These are phyloP conservation scores for Polytolypa hystricis DNA, from an alignment of 2,329 filamentous ascomycete species.

Conservation along the genomic window DNA sequence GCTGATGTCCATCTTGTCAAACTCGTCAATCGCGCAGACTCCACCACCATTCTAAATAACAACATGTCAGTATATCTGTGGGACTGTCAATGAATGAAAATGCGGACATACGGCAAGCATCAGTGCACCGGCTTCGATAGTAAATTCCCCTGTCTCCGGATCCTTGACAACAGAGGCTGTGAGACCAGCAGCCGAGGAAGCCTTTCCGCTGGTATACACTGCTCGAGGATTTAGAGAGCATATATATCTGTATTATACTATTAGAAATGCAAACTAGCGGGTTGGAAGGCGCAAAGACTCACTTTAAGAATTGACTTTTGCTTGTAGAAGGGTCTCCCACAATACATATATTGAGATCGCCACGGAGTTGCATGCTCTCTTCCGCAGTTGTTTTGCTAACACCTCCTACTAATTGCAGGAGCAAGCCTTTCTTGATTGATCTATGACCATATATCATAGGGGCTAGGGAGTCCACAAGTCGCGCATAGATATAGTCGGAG, in stretches of 20 bases:
- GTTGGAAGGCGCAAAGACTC: constrained; percentile 17
- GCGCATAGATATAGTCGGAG: constrained; percentile 86
- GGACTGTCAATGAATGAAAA: neutral
- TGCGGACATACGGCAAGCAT: constrained; percentile 63
- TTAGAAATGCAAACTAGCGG: constrained; percentile 1
- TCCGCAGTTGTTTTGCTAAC: constrained; percentile 73
- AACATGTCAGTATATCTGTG: constrained; percentile 5
- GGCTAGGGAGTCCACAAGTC: constrained; percentile 84
- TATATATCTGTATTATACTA: constrained; percentile 53
- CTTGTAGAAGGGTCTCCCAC: constrained; percentile 95
- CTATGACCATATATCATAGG: constrained; percentile 97
- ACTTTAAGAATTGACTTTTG: constrained; percentile 94
- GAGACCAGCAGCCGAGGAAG: constrained; percentile 91
- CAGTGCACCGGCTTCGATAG: constrained; percentile 92
- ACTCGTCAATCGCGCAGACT: constrained; percentile 96
- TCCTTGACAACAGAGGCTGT: constrained; percentile 96
- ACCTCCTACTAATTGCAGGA: constrained; percentile 92
- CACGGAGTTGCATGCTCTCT: constrained; percentile 90
- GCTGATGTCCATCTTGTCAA: constrained; percentile 97
- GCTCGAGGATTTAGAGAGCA: constrained; percentile 93
- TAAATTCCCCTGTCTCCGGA: constrained; percentile 96
- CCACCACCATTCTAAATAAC: constrained; percentile 56
- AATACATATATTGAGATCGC: constrained; percentile 97
- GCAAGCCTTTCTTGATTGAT: constrained; percentile 91
- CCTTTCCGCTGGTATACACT: constrained; percentile 96